A percentile compares a stretch with the other conserved stretches of the same genome.
Conservation (phyloP, 1,139 yeast genomes). For the Chernovozyma sophiae-reginae region DNA sequence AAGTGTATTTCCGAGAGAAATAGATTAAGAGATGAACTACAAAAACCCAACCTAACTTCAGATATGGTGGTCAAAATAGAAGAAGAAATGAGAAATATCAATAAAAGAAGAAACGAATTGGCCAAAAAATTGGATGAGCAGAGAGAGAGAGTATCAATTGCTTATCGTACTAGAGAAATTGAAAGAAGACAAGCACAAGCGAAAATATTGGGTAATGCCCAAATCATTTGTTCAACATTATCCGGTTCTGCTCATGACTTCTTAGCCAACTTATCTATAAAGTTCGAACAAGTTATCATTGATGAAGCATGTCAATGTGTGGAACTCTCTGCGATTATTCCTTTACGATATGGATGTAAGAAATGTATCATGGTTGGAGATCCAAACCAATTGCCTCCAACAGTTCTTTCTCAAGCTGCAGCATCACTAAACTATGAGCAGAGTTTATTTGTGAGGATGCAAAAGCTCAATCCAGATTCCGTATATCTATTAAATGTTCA, state of each 20-base stretch:
- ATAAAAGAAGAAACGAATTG: conserved; percentile 58
- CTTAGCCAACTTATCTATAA: conserved; percentile 66
- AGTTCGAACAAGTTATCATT: conserved; percentile 88
- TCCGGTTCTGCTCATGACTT: conserved; percentile 95
- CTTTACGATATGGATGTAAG: conserved; percentile 86
- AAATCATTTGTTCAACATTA: conserved; percentile 85
- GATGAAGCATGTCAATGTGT: conserved; percentile 99
- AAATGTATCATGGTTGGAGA: conserved; percentile 98
- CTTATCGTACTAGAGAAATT: conserved; percentile 70
- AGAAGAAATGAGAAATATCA: conserved; percentile 48
- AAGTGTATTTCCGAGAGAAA: conserved; percentile 51
- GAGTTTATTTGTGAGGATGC: conserved; percentile 93
- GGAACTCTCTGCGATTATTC: conserved; percentile 87
- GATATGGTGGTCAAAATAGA: conserved; percentile 45
- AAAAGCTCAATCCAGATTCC: conserved; percentile 54
- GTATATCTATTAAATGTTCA: conserved; percentile 86
- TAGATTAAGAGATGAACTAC: conserved; percentile 36
- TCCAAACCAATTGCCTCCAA: conserved; percentile 97
- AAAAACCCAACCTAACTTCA: conserved; percentile 29
- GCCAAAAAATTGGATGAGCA: conserved; percentile 76
- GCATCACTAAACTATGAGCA: conserved; percentile 79
- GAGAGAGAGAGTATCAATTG: conserved; percentile 66
- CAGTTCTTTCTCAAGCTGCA: conserved; percentile 91
- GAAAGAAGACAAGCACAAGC: conserved; percentile 74
- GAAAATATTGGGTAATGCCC: conserved; percentile 69